Conservation (phyloP, 2,329 filamentous ascomycete species). For the Trichophyton benhamiae region DNA sequence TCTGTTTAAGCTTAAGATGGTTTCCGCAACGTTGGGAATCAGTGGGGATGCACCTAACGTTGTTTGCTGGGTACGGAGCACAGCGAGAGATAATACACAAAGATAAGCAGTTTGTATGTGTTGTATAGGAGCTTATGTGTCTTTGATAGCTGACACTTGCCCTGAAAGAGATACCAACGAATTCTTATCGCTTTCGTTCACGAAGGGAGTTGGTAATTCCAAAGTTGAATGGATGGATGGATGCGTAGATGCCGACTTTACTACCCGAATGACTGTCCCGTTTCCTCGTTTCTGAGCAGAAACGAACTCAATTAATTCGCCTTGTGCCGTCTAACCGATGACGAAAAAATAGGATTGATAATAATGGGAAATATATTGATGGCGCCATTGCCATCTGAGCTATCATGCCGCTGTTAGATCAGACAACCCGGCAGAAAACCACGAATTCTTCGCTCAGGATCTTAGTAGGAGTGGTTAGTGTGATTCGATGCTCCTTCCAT, state of each 20-base stretch:
- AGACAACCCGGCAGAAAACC: background rate
- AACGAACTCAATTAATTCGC: background rate
- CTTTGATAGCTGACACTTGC: too few relatives aligned
- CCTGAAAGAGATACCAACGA: background rate
- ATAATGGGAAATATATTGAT: background rate
- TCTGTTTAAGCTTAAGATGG: slow-evolving; percentile 5
- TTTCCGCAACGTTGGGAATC: slow-evolving; percentile 4
- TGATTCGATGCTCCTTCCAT: background rate
- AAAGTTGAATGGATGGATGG: background rate
- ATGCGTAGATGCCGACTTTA: background rate
- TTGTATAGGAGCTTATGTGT: background rate
- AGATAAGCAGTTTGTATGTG: background rate
- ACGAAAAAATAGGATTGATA: background rate
- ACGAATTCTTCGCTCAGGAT: background rate
- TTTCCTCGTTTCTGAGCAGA: background rate
- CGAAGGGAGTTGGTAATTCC: too few relatives aligned
- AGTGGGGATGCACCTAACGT: background rate
- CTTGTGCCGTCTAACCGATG: background rate
- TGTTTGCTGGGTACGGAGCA: background rate
- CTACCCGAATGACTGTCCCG: background rate
- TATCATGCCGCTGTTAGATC: background rate
- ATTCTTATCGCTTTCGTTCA: background rate
- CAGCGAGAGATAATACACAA: background rate
- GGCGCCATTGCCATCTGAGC: background rate
- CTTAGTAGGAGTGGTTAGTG: background rate